Evolutionary conservation across 176 grass and related monocot genomes (phyloP).

Genomic region (Ananas comosus): DNA sequence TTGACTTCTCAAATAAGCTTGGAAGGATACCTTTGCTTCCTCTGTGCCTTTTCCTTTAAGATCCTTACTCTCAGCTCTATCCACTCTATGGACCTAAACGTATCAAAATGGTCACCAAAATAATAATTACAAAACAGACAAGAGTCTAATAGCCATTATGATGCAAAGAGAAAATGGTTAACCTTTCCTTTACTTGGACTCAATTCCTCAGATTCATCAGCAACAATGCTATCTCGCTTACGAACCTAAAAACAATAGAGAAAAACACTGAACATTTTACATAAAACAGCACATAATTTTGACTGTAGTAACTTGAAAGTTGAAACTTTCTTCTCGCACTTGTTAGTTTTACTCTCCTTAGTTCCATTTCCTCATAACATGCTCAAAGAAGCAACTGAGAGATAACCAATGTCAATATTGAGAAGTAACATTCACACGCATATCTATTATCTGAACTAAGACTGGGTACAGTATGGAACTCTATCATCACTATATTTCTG

Average conservation of each 20-base stretch:
- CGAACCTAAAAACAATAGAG: conserved; percentile 26
- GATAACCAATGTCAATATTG: too few species aligned
- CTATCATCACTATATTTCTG: too few species aligned
- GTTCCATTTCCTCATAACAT: too few species aligned
- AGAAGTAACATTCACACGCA: too few species aligned
- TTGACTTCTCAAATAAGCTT: background rate
- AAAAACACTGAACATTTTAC: background rate
- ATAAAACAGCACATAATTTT: background rate
- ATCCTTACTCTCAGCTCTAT: conserved; percentile 5
- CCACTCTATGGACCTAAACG: conserved; percentile 2
- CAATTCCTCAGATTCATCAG: conserved; percentile 16
- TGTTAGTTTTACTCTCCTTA: too few species aligned
- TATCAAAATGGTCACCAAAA: background rate
- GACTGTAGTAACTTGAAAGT: background rate
- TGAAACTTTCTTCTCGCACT: too few species aligned
- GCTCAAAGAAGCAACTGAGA: too few species aligned
- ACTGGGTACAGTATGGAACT: too few species aligned
- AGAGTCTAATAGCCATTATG: background rate
- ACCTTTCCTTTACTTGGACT: conserved; percentile 44
- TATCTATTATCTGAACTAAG: too few species aligned
- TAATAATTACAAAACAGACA: background rate
- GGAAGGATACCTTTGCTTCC: background rate
- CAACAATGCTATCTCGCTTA: conserved; percentile 24
- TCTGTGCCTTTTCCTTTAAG: background rate
- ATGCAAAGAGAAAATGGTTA: conserved; percentile 8